phyloP scores from a whole-genome alignment of 352 stramenopile genomes.

The Pythium periplocum region DNA sequence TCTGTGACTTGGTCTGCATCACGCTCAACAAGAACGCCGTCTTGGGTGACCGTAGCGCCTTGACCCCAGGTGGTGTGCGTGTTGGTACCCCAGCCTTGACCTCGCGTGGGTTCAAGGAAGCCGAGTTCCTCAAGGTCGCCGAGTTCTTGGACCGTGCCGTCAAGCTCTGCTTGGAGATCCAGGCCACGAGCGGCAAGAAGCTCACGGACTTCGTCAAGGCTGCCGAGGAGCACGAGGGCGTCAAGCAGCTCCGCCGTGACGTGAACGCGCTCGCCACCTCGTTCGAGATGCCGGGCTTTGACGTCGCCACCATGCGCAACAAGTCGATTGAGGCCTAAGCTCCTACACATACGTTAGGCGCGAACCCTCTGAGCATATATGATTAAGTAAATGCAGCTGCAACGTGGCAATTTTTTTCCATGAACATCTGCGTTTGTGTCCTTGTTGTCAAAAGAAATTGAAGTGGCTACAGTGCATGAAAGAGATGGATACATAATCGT shows the following conservation, averaged over 20 bases:
- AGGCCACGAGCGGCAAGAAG: constrained; percentile 89
- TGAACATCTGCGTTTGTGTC: too few relatives aligned
- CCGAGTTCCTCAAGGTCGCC: constrained; percentile 95
- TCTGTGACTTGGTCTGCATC: constrained; percentile 96
- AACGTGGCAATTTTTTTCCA: too few relatives aligned
- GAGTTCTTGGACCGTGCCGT: constrained; percentile 94
- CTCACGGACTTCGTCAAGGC: constrained; percentile 91
- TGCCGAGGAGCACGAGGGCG: constrained; percentile 74
- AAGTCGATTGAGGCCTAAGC: constrained; percentile 70
- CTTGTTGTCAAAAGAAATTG: too few relatives aligned
- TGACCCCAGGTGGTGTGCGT: constrained; percentile 94
- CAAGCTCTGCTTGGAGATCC: constrained; percentile 92
- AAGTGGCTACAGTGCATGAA: too few relatives aligned
- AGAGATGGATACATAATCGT: too few relatives aligned
- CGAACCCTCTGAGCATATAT: too few relatives aligned
- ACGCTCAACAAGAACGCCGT: constrained; percentile 99
- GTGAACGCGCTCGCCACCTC: constrained; percentile 92
- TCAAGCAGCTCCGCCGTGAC: constrained; percentile 88
- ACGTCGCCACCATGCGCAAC: constrained; percentile 86
- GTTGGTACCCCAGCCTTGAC: constrained; percentile 96
- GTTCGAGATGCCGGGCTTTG: constrained; percentile 97
- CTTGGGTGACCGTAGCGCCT: constrained; percentile 92
- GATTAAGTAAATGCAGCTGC: too few relatives aligned
- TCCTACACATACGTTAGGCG: too few relatives aligned
- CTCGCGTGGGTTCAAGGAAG: constrained; percentile 95